Base-by-base conservation (phyloP, 257 asterid genomes). In the Lycium ferocissimum region DNA sequence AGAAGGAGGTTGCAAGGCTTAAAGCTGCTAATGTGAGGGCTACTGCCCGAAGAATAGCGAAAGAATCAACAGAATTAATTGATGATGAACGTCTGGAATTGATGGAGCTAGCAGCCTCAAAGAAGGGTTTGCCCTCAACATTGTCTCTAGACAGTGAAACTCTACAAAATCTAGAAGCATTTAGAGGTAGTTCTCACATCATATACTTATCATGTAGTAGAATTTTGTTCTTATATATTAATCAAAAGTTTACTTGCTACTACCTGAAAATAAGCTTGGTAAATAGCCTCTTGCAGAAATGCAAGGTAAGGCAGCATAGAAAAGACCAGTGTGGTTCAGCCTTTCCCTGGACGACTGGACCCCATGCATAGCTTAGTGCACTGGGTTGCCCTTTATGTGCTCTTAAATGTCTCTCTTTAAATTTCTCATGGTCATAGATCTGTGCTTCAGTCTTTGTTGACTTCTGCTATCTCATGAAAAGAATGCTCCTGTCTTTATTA, bases 21-120 rank as follows among this genome's bases (percentile, higher is more conserved):
- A 93, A 89, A 93, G 95, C 98, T 85, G 99, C 98, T 87, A 93
- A 89, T 76, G 88, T 89, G 83, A 93, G 97, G 88, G 98, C 98
- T 49, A 90, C 92, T 59, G 97, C 98, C 80, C 98, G 99, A 62
- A 90, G 92, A 88, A 87, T 93, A 81, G 99, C 98, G 4, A 95
- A 95, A 87, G 98, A 93, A 87, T 93, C 98, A 22, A 83, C 83
- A 72, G 98, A 95, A 78, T 86, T 95, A 86, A 86, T 94, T 14
- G 98, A 95, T 71, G 98, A 95, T 87, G 95, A 94, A 86, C 89
- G 84, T 15, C 83, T 95, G 91, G 99, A 94, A 90, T 96, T 94
- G 81, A 92, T 94, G 97, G 98, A 95, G 90, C 82, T 95, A 65
- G 97, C 98, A 47, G 92, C 94, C 59, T 90, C 90, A 83, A 88